Evolutionary conservation across 1,284 basidiomycete genomes (phyloP), one percentile per base, ranked within the genome.

Genomic region (Sanghuangporus baumii): DNA sequence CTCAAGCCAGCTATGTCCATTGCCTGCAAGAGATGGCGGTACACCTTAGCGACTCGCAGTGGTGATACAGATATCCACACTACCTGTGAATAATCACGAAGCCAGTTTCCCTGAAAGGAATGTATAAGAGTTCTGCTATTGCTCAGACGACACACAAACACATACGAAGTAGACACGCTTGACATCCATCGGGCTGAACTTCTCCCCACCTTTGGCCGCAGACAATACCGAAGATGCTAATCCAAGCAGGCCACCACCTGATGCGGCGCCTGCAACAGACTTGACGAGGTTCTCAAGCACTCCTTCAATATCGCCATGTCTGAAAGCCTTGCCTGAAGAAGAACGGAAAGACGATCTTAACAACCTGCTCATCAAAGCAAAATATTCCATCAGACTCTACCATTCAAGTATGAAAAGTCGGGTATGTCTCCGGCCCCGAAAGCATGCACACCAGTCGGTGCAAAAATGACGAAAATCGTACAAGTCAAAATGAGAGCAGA

Each of bases 1-100:
- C 75, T 80, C 55, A 86, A 70, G 6, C 86, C 86, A 43, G 86
- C 89, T 61, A 93, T 88, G 74, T 94, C 91, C 79, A 92, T 89
- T 9, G 89, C 89, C 80, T 89, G 69, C 70, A 75, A 67, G 73
- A 71, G 59, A 31, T 31, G 26, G 26, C 43, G 14, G 20, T 46
- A 18, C 16, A n/a, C 7, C 43, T 46, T 18, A n/a, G 9, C 5
- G 75, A 12, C 12, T 38, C 3, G 41, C 34, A 40, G 40, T 52
- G 40, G 4, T 1, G 43, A 55, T n/a, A 52, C 18, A 46, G 58
- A 64, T 51, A 23, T 11, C 9, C 47, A 14, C 26, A 23, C 7
- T 67, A 81, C 82, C 76, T 84, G 84, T 11, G 83, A 85, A 67
- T 85, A 84, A 70, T 86, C 82, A 65, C 85, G 74, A 60, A 87